Evolutionary conservation across 495 filamentous ascomycete genomes (phyloP).

Genomic region (Pyrenula aspistea): DNA sequence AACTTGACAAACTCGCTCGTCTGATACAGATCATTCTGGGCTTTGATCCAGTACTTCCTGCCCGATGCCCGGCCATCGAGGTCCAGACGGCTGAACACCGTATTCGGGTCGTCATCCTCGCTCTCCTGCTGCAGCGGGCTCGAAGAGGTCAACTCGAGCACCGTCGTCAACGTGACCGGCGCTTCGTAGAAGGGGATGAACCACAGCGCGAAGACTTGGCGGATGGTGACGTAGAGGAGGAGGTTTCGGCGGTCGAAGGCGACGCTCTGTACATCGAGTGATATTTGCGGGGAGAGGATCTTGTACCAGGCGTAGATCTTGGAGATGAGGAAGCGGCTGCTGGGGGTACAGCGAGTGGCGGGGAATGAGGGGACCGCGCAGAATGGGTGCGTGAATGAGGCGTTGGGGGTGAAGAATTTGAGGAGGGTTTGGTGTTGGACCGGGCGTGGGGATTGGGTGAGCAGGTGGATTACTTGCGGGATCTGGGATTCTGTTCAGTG

Average conservation of each 20-base stretch:
- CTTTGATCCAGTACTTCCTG: slow-evolving; percentile 49
- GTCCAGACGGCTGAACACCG: slow-evolving; percentile 5
- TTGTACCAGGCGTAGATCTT: slow-evolving; percentile 81
- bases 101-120: slow-evolving; percentile 13
- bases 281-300: slow-evolving; percentile 62
- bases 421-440: slow-evolving; percentile 52
- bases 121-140: slow-evolving; percentile 8
- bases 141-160: slow-evolving; percentile 45
- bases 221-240: slow-evolving; percentile 56
- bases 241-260: slow-evolving; percentile 55
- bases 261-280: slow-evolving; percentile 38
- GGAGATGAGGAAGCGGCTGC: slow-evolving; percentile 45
- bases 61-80: neutral
- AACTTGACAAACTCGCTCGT: slow-evolving; percentile 69
- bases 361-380: slow-evolving; percentile 53
- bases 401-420: slow-evolving; percentile 54
- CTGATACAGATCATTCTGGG: slow-evolving; percentile 78
- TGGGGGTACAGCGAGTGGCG: slow-evolving; percentile 8
- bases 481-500: slow-evolving; percentile 39
- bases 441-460: slow-evolving; percentile 52
- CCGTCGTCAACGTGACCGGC: slow-evolving; percentile 56
- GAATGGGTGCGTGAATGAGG: slow-evolving; percentile 70
- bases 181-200: slow-evolving; percentile 61
- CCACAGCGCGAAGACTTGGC: slow-evolving; percentile 66
- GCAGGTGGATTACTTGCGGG: slow-evolving; percentile 44